Percentiles rank a stretch among this genome's conserved stretches.
Evolutionary conservation across 106 monocot genomes (phyloP).

Genomic region (Cymbidium sinense): DNA sequence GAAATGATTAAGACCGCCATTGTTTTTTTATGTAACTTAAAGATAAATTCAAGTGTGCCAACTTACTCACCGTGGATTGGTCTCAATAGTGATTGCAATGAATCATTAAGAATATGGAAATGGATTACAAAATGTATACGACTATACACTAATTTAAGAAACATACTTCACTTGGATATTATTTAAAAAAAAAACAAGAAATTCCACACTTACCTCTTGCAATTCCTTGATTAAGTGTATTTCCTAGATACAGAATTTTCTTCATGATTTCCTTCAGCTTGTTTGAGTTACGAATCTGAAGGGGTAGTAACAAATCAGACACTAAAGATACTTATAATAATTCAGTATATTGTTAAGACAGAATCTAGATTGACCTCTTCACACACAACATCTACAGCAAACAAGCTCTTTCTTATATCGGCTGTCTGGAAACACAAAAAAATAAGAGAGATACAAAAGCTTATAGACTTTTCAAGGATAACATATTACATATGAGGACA

Average conservation of each 20-base stretch:
- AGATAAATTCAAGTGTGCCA: neutral
- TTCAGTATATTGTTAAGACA: neutral
- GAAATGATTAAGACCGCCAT: neutral
- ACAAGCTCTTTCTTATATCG: constrained; percentile 63
- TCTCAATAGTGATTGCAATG: neutral
- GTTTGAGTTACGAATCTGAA: constrained; percentile 69
- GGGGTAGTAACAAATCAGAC: neutral
- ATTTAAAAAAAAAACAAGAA: neutral
- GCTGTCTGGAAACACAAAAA: constrained; percentile 62
- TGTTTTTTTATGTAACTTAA: neutral
- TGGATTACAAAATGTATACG: neutral
- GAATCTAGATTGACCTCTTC: constrained; percentile 46
- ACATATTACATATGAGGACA: neutral
- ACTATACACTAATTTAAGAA: neutral
- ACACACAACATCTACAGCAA: constrained; percentile 54
- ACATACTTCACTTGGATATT: neutral
- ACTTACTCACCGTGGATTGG: neutral
- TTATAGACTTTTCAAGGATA: neutral
- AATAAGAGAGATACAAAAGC: neutral
- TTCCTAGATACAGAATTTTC: constrained; percentile 82
- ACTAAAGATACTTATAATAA: neutral
- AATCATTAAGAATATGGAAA: neutral
- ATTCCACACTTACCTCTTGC: constrained; percentile 57
- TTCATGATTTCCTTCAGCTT: constrained; percentile 95
- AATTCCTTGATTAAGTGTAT: constrained; percentile 91